Conservation (phyloP, 2,329 filamentous ascomycete genomes). For the Fusarium tricinctum region DNA sequence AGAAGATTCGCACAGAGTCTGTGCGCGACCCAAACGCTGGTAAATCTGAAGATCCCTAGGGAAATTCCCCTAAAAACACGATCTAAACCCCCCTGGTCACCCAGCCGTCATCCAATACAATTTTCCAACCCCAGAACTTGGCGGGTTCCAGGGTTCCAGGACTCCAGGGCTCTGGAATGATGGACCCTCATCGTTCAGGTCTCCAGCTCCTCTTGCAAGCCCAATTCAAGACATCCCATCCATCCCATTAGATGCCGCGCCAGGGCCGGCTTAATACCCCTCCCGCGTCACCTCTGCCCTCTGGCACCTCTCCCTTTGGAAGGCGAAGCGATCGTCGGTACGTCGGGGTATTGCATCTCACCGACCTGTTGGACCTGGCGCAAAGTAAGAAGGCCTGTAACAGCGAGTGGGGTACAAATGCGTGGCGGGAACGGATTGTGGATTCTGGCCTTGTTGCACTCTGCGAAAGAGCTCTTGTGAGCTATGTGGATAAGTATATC, state of each 20-base stretch:
- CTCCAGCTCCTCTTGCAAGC: conserved; percentile 21
- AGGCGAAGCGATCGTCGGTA: conserved; percentile 41
- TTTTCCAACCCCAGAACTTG: conserved; percentile 37
- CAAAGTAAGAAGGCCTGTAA: not conserved
- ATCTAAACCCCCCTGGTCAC: conserved; percentile 35
- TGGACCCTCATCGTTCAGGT: conserved; percentile 20
- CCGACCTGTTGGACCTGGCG: conserved; percentile 41
- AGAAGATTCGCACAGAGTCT: conserved; percentile 28
- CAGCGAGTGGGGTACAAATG: not conserved
- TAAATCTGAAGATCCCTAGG: conserved; percentile 42
- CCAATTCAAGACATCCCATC: conserved; percentile 4
- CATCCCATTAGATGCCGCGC: conserved; percentile 25
- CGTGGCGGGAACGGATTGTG: not conserved
- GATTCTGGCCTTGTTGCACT: not conserved
- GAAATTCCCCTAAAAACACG: conserved; percentile 40
- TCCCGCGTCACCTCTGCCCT: not conserved
- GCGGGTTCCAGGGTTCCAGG: conserved; percentile 33
- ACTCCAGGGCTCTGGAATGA: conserved; percentile 46
- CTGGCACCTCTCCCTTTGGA: conserved; percentile 32
- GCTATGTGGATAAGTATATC: conserved; percentile 3
- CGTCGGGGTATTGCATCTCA: conserved; percentile 46
- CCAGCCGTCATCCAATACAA: conserved; percentile 37
- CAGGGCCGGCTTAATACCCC: conserved; percentile 34
- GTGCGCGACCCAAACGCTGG: conserved; percentile 24
- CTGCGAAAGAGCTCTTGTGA: not conserved